These are phyloP conservation scores for Pseudopithomyces chartarum DNA, from an alignment of 2,329 filamentous ascomycete genomes.

Conservation along the genomic window DNA sequence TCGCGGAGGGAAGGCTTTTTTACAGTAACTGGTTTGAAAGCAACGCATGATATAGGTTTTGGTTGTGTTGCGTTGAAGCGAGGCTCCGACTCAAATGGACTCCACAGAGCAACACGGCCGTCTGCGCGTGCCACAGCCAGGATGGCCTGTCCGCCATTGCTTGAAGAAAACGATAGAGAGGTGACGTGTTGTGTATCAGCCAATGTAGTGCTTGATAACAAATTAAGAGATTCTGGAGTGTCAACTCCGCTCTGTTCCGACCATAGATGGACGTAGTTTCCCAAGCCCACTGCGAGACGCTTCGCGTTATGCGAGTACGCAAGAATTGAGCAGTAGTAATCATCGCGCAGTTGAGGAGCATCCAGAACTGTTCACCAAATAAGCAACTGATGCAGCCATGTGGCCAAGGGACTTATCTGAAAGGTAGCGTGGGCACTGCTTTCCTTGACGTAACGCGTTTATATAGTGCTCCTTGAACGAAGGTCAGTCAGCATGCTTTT, in stretches of 20 bases:
- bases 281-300: conserved; percentile 82
- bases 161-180: conserved; percentile 87
- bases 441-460: conserved; percentile 31
- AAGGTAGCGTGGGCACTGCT: conserved; percentile 71
- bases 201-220: conserved; percentile 50
- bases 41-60: conserved; percentile 75
- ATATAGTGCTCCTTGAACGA: conserved; percentile 30
- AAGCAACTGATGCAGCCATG: conserved; percentile 24
- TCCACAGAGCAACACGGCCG: conserved; percentile 77
- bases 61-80: conserved; percentile 78
- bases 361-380: conserved; percentile 72
- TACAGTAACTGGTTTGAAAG: conserved; percentile 72
- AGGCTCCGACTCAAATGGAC: conserved; percentile 69
- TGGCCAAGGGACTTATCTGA: conserved; percentile 64
- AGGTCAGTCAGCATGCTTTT: not conserved
- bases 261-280: conserved; percentile 83
- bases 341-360: conserved; percentile 85
- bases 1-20: conserved; percentile 55
- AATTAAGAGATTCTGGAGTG: conserved; percentile 58
- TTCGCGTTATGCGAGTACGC: conserved; percentile 79
- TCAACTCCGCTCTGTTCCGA: conserved; percentile 74
- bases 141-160: conserved; percentile 74
- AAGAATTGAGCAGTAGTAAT: conserved; percentile 92
- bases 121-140: conserved; percentile 83
- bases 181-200: conserved; percentile 63